Evolutionary conservation across 1,139 yeast species (phyloP), one percentile per base, ranked within the genome.

Genomic region (Pichia sp.): DNA sequence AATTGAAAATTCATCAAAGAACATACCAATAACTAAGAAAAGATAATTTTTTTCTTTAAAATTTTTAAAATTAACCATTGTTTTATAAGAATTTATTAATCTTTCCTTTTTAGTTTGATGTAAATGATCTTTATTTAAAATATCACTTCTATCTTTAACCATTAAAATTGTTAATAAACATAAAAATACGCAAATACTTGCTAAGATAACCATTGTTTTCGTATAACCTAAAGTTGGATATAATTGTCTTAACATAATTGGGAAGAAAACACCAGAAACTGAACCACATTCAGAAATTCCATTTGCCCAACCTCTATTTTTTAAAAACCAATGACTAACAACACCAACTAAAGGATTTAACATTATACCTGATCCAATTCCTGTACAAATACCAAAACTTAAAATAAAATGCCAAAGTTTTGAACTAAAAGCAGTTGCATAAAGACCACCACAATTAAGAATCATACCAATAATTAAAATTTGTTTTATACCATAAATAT

Each of bases 271-370:
- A 40, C 86, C 85, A 4, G 88, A 87, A 4, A 79, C 65, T 26
- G 81, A 71, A 0, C 87, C 87, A 46, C 75, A 72, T 5, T 83
- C 76, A 0, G 83, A 81, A 7, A 79, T 59, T 1, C 85, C 80
- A 36, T 76, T 65, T 6, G 85, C 86, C 49, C 74, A 63, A 1
- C 81, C 88, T 51, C 88, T 66, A 52, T 70, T 78, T 49, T 60
- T 68, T 52, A 74, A 68, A 58, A 80, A 83, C 79, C 85, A 82
- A 58, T 81, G 86, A 7, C 81, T 74, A 34, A 80, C 71, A 1
- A 74, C 78, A 3, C 83, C 81, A 33, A 83, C 71, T 46, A 78
- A 65, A 0, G 86, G 85, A 4, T 78, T 72, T 70, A 78, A 68
- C 26, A 78, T 70, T 40, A 80, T 60, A 2, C 85, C 81, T 4